These are phyloP conservation scores for Yarrowia sp. DNA, from an alignment of 805 yeast genomes.

Conservation along the genomic window DNA sequence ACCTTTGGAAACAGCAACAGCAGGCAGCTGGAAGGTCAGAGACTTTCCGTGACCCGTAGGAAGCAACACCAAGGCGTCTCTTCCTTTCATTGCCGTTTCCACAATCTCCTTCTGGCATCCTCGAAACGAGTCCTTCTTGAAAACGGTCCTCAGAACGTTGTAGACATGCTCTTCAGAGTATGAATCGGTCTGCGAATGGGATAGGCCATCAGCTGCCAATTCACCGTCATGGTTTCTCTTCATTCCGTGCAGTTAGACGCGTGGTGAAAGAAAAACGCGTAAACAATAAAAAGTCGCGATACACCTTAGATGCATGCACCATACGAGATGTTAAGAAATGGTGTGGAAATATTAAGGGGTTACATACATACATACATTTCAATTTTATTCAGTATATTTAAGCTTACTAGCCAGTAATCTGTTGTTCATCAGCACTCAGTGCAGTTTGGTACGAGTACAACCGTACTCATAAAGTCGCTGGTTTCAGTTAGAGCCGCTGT, in stretches of 20 bases:
- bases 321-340: too few relatives aligned
- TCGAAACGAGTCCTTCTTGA: conserved; percentile 44
- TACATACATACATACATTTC: too few relatives aligned
- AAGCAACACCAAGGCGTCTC: conserved; percentile 91
- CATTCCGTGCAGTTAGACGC: neutral
- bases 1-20: conserved; percentile 72
- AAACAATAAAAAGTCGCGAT: neutral
- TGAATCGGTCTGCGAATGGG: neutral
- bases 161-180: neutral
- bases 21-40: conserved; percentile 91
- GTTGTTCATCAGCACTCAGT: too few relatives aligned
- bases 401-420: too few relatives aligned
- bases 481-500: too few relatives aligned
- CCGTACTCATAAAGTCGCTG: too few relatives aligned
- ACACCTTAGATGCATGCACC: too few relatives aligned
- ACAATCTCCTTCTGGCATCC: conserved; percentile 45
- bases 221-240: conserved; percentile 6
- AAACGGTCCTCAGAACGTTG: conserved; percentile 38
- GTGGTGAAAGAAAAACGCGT: neutral
- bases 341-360: too few relatives aligned
- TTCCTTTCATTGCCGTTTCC: conserved; percentile 54
- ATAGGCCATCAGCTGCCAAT: neutral
- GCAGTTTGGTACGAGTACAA: too few relatives aligned
- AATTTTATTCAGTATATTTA: too few relatives aligned
- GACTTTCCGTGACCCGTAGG: conserved; percentile 99